Percentiles rank a stretch among this genome's conserved stretches.
Conservation (phyloP, 2,329 filamentous ascomycete species). For the Paraphoma sp. region DNA sequence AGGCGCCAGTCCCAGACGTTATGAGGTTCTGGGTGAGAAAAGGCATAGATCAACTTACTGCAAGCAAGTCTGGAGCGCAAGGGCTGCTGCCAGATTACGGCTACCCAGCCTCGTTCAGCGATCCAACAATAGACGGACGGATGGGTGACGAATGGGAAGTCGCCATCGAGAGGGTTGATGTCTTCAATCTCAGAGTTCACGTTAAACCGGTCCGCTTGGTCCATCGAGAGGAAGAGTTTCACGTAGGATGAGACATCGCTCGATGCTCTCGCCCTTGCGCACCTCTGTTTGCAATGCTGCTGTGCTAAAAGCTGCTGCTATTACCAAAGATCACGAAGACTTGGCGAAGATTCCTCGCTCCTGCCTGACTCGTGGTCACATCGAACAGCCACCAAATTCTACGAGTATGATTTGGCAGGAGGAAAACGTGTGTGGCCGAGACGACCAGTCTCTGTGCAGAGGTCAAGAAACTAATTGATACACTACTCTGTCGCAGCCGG, state of each 20-base stretch:
- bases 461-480: too few relatives aligned
- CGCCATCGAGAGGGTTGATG: constrained; percentile 45
- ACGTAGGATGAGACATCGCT: not conserved
- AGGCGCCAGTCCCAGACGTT: constrained; percentile 58
- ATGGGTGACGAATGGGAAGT: constrained; percentile 57
- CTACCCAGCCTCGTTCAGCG: constrained; percentile 15
- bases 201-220: constrained; percentile 50
- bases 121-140: constrained; percentile 22
- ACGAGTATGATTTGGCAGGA: too few relatives aligned
- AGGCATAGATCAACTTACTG: not conserved
- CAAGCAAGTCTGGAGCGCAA: not conserved
- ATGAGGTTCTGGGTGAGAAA: constrained; percentile 46
- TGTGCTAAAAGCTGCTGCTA: too few relatives aligned
- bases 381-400: too few relatives aligned
- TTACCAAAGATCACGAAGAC: too few relatives aligned
- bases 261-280: too few relatives aligned
- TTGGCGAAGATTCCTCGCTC: too few relatives aligned
- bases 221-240: constrained; percentile 19
- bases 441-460: too few relatives aligned
- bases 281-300: too few relatives aligned
- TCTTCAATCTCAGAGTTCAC: constrained; percentile 37
- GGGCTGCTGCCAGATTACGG: constrained; percentile 28
- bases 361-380: too few relatives aligned
- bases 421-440: too few relatives aligned
- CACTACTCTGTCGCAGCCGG: too few relatives aligned